Percentiles rank a stretch among this genome's conserved stretches.
Conservation (phyloP, 345 rosid genomes). For the Citrus reticulata region DNA sequence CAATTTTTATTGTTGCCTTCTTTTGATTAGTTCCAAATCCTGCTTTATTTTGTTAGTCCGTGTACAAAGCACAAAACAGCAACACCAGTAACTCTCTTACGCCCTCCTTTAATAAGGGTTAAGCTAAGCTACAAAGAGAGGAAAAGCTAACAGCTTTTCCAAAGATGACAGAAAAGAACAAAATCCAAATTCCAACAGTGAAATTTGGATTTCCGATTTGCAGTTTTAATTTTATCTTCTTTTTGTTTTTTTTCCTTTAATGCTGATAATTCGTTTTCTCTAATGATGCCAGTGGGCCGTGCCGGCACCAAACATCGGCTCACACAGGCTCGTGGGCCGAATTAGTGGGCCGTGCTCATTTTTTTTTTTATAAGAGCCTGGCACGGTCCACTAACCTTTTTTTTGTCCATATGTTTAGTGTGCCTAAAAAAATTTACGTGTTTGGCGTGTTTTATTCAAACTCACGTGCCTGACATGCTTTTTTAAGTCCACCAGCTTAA, state of each 20-base stretch:
- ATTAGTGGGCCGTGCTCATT: rapidly evolving
- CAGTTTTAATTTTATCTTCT: background rate
- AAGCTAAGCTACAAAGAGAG: no score
- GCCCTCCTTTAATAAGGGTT: background rate
- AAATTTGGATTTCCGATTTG: conserved; percentile 25
- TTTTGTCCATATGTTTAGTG: rapidly evolving
- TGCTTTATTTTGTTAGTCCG: no score
- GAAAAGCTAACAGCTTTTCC: background rate
- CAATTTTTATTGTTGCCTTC: no score
- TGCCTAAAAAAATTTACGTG: rapidly evolving
- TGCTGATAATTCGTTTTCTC: background rate
- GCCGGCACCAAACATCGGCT: no score
- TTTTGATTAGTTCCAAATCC: no score
- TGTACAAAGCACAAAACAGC: background rate
- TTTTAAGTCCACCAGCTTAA: no score
- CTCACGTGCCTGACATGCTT: rapidly evolving
- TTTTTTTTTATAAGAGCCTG: no score
- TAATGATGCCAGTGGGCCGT: no score
- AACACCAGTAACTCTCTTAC: background rate
- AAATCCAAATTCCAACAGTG: conserved; percentile 23
- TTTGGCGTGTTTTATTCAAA: rapidly evolving
- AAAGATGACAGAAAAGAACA: conserved; percentile 16
- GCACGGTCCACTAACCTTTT: rapidly evolving
- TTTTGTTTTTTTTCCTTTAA: no score
- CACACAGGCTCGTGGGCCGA: rapidly evolving